Evolutionary conservation across 305 asterid species (phyloP).

Genomic region (Andrographis paniculata): DNA sequence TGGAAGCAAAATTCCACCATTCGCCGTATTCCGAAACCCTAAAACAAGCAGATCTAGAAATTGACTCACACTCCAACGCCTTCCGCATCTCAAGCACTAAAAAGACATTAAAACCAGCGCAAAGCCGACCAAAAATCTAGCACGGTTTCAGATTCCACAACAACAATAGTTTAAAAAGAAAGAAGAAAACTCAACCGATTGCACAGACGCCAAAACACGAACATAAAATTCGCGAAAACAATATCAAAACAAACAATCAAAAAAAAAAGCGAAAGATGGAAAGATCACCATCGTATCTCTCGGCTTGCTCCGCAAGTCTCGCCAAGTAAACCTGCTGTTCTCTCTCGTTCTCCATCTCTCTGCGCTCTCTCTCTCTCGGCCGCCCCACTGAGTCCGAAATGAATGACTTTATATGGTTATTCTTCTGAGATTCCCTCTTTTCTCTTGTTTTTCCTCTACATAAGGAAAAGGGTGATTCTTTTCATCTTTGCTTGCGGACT

Average conservation of each 20-base stretch:
- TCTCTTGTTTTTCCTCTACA: too few relatives aligned
- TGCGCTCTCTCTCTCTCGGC: not conserved
- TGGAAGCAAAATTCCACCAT: not conserved
- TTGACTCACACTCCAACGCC: conserved; percentile 2
- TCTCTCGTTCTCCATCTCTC: conserved; percentile 68
- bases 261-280: not conserved
- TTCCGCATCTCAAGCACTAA: conserved; percentile 2
- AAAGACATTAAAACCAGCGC: not conserved
- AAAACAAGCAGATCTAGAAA: conserved; percentile 12
- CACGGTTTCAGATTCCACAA: not conserved
- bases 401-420: too few relatives aligned
- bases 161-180: too few relatives aligned
- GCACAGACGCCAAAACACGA: not conserved
- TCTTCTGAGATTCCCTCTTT: too few relatives aligned
- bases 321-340: conserved; percentile 62
- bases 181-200: too few relatives aligned
- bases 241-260: not conserved
- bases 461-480: too few relatives aligned
- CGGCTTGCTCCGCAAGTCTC: conserved; percentile 86
- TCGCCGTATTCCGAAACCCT: not conserved
- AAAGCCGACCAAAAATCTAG: conserved; percentile 6
- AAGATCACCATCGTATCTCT: conserved; percentile 66
- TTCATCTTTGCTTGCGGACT: conserved; percentile 6
- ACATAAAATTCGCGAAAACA: not conserved
- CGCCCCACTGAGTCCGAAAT: not conserved